These are phyloP conservation scores for Pestalotiopsis sp. DNA, from an alignment of 2,329 filamentous ascomycete genomes.

Conservation along the genomic window DNA sequence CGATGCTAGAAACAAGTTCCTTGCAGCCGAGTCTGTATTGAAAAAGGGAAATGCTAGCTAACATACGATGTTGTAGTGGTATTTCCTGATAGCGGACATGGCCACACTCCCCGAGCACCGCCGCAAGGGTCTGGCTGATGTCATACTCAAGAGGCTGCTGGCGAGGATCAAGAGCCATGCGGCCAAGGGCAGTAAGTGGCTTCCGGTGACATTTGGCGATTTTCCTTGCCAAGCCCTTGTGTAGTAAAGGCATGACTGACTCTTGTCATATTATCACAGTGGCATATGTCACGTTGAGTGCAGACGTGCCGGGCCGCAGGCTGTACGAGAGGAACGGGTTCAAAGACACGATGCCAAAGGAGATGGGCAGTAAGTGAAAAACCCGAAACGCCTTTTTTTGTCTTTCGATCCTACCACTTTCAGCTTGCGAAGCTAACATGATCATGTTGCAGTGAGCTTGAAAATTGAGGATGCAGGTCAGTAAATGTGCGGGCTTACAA, in stretches of 20 bases:
- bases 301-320: constrained; percentile 43
- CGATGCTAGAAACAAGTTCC: too few relatives aligned
- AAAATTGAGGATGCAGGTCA: neutral
- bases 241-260: neutral
- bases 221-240: too few relatives aligned
- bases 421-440: neutral
- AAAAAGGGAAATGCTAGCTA: too few relatives aligned
- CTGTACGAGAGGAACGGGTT: constrained; percentile 51
- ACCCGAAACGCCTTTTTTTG: neutral
- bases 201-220: neutral
- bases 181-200: constrained; percentile 27
- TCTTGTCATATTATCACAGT: neutral
- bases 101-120: constrained; percentile 51
- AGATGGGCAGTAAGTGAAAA: constrained; percentile 31
- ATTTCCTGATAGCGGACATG: constrained; percentile 53
- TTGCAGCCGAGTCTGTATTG: too few relatives aligned
- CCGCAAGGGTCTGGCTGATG: constrained; percentile 46
- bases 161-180: constrained; percentile 40
- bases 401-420: neutral
- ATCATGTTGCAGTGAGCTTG: neutral
- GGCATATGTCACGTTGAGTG: constrained; percentile 46
- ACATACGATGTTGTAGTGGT: constrained; percentile 31
- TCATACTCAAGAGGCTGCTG: constrained; percentile 44
- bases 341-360: constrained; percentile 35
- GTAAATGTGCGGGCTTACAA: neutral